These are phyloP conservation scores for Quercus gilva DNA, from an alignment of 306 rosid genomes.

Conservation along the genomic window DNA sequence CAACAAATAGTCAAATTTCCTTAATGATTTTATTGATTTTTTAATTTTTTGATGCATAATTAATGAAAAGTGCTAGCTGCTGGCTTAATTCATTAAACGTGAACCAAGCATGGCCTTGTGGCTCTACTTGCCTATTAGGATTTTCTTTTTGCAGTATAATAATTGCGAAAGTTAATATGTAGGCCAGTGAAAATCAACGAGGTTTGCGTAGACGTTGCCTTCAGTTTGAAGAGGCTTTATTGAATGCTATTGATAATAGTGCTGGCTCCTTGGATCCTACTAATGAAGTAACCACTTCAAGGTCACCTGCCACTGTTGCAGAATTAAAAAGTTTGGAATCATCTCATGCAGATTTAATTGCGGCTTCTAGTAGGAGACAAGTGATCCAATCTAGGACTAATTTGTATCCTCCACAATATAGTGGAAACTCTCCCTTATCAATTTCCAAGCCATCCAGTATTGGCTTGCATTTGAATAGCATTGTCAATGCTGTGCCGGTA, in stretches of 20 bases:
- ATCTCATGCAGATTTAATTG: conserved; percentile 24
- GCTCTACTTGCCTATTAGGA: conserved; percentile 6
- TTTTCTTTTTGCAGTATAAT: conserved; percentile 3
- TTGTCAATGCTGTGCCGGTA: conserved; percentile 47
- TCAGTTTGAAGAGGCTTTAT: conserved; percentile 49
- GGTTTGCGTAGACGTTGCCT: conserved; percentile 56
- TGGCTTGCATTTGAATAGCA: conserved; percentile 70
- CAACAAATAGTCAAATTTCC: background rate
- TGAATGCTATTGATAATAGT: conserved; percentile 19
- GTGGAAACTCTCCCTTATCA: conserved; percentile 30
- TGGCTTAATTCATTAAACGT: background rate
- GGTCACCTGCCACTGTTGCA: conserved; percentile 2
- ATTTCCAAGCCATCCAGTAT: conserved; percentile 51
- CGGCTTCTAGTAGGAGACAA: conserved; percentile 21
- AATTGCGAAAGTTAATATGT: conserved; percentile 25
- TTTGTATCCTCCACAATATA: conserved; percentile 23
- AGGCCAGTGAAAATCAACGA: conserved; percentile 40
- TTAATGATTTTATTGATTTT: background rate
- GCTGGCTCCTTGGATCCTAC: conserved; percentile 16
- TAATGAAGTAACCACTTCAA: conserved; percentile 15
- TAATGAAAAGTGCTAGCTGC: background rate
- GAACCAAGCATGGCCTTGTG: background rate
- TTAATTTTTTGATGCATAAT: background rate
- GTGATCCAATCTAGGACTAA: conserved; percentile 23
- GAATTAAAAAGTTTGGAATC: conserved; percentile 15